These are phyloP conservation scores for Pinus taeda DNA, from an alignment of 75 land plant species.

Conservation along the genomic window DNA sequence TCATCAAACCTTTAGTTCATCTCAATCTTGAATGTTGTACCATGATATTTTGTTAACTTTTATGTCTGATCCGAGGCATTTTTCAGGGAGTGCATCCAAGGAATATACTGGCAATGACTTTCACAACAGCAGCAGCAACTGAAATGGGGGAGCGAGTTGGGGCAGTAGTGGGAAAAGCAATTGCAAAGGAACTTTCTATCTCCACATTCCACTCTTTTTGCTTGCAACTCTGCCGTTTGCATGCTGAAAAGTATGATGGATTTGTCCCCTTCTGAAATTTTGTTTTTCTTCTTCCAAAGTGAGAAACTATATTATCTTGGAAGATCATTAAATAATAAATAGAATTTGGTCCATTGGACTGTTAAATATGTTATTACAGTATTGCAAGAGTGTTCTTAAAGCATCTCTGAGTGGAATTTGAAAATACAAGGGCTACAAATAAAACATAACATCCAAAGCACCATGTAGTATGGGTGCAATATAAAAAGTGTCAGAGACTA, in stretches of 20 bases:
- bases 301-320: not conserved
- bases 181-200: conserved; percentile 76
- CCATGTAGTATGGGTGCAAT: not conserved
- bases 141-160: conserved; percentile 98
- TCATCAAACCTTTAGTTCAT: not conserved
- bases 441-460: not conserved
- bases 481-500: not conserved
- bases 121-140: conserved; percentile 93
- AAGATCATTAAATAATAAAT: not conserved
- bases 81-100: conserved; percentile 67
- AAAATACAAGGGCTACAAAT: not conserved
- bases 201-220: conserved; percentile 96
- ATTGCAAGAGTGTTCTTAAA: not conserved
- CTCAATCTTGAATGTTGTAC: not conserved
- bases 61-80: conserved; percentile 4
- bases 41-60: not conserved
- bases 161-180: conserved; percentile 64
- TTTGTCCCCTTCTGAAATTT: not conserved
- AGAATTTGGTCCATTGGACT: not conserved
- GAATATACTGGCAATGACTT: conserved; percentile 94
- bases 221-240: conserved; percentile 85
- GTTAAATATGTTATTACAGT: not conserved
- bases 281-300: not conserved
- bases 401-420: not conserved
- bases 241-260: conserved; percentile 86